phyloP scores from a whole-genome alignment of 306 rosid species.

The Cicer bijugum region DNA sequence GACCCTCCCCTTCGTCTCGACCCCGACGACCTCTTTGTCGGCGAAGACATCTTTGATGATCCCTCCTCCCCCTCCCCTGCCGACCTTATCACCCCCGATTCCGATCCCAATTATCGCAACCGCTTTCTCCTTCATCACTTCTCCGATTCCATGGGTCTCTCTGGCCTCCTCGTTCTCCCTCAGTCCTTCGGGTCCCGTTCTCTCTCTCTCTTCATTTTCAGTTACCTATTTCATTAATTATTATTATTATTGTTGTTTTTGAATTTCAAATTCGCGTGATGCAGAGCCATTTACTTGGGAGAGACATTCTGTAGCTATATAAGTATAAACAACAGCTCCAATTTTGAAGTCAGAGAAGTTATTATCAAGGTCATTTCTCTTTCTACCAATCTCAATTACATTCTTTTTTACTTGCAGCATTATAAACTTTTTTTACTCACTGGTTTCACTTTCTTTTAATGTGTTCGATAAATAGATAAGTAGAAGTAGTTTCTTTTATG shows the following conservation, averaged over 20 bases:
- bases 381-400: neutral
- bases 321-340: slow-evolving; percentile 93
- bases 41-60: slow-evolving; percentile 84
- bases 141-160: slow-evolving; percentile 85
- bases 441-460: neutral
- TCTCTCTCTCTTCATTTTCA: neutral
- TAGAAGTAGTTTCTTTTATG: neutral
- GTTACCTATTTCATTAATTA: neutral
- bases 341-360: slow-evolving; percentile 79
- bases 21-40: slow-evolving; percentile 81
- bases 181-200: slow-evolving; percentile 84
- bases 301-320: slow-evolving; percentile 96
- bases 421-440: slow-evolving; percentile 5
- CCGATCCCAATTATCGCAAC: slow-evolving; percentile 72
- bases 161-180: slow-evolving; percentile 97
- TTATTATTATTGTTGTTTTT: neutral
- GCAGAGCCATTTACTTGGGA: slow-evolving; percentile 94
- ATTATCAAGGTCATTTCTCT: slow-evolving; percentile 64
- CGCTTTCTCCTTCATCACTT: slow-evolving; percentile 77
- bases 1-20: slow-evolving; percentile 88
- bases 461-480: slow-evolving; percentile 20
- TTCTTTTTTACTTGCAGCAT: neutral
- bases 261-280: slow-evolving; percentile 1
- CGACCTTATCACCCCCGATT: slow-evolving; percentile 50
- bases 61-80: slow-evolving; percentile 61